Evolutionary conservation across 2,329 filamentous ascomycete genomes (phyloP).

Genomic region (Thermothelomyces thermophilus): DNA sequence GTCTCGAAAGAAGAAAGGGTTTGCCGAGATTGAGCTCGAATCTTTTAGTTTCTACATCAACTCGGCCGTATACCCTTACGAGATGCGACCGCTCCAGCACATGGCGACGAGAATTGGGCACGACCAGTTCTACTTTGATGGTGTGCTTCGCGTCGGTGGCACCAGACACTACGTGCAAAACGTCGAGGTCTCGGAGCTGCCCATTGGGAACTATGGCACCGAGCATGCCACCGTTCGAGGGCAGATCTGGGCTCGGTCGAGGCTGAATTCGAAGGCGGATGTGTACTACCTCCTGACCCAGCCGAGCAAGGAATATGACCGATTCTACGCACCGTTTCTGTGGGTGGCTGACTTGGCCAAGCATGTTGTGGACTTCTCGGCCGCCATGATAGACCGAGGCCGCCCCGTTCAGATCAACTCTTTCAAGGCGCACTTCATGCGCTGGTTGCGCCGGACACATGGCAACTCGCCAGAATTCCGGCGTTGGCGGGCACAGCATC

Average conservation of each 20-base stretch:
- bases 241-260: slow-evolving; percentile 59
- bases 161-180: slow-evolving; percentile 44
- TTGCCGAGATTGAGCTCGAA: slow-evolving; percentile 46
- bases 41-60: slow-evolving; percentile 53
- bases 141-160: slow-evolving; percentile 44
- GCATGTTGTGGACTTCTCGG: slow-evolving; percentile 62
- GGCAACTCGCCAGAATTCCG: slow-evolving; percentile 35
- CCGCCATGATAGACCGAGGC: slow-evolving; percentile 27
- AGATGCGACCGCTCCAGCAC: slow-evolving; percentile 51
- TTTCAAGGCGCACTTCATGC: slow-evolving; percentile 52
- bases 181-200: slow-evolving; percentile 51
- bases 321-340: slow-evolving; percentile 57
- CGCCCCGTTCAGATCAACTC: slow-evolving; percentile 43
- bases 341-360: slow-evolving; percentile 69
- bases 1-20: slow-evolving; percentile 26
- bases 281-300: slow-evolving; percentile 58
- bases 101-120: slow-evolving; percentile 35
- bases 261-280: slow-evolving; percentile 31
- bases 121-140: slow-evolving; percentile 51
- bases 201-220: slow-evolving; percentile 60
- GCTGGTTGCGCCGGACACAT: slow-evolving; percentile 49
- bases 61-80: slow-evolving; percentile 31
- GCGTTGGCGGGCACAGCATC: slow-evolving; percentile 48
- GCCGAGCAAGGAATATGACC: slow-evolving; percentile 54
- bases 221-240: slow-evolving; percentile 40